Percentiles rank a stretch among this genome's conserved stretches.
These are phyloP conservation scores for Cladosporium austrohemisphaericum DNA, from an alignment of 2,329 filamentous ascomycete species.

Conservation along the genomic window DNA sequence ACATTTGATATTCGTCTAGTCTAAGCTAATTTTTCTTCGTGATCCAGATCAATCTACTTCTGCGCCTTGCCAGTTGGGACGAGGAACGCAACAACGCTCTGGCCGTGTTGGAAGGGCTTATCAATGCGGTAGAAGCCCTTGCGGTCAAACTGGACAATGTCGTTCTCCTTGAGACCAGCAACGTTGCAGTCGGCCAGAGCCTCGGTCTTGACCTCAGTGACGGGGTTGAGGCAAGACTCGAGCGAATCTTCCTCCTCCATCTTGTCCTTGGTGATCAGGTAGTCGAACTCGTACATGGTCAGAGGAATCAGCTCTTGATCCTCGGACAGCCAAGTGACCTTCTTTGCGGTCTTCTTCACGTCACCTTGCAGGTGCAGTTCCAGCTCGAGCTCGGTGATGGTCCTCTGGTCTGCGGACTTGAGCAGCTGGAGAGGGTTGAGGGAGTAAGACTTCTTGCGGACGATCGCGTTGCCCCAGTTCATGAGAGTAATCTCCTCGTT, in stretches of 20 bases:
- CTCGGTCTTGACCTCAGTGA: conserved; percentile 70
- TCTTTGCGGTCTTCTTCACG: conserved; percentile 93
- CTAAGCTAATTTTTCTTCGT: not conserved
- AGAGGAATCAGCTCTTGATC: conserved; percentile 75
- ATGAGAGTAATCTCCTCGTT: conserved; percentile 93
- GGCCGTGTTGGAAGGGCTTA: conserved; percentile 54
- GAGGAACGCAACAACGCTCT: conserved; percentile 63
- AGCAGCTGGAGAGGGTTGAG: conserved; percentile 46
- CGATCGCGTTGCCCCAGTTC: conserved; percentile 91
- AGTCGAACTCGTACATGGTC: conserved; percentile 91
- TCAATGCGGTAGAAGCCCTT: conserved; percentile 91
- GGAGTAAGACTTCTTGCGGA: conserved; percentile 60
- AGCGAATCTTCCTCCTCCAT: conserved; percentile 82
- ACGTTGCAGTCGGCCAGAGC: conserved; percentile 81
- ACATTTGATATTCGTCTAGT: conserved; percentile 14
- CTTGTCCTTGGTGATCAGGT: conserved; percentile 92
- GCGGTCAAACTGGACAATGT: conserved; percentile 92
- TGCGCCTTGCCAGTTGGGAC: conserved; percentile 62
- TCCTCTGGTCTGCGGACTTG: conserved; percentile 50
- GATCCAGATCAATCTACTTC: conserved; percentile 1
- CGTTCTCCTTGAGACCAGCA: conserved; percentile 71
- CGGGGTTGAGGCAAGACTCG: conserved; percentile 75
- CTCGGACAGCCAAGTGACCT: conserved; percentile 86
- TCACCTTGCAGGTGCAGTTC: conserved; percentile 91
- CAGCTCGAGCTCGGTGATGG: conserved; percentile 67